Conservation (phyloP, 1,284 basidiomycete genomes). For the Cutaneotrichosporon spelunceum region DNA sequence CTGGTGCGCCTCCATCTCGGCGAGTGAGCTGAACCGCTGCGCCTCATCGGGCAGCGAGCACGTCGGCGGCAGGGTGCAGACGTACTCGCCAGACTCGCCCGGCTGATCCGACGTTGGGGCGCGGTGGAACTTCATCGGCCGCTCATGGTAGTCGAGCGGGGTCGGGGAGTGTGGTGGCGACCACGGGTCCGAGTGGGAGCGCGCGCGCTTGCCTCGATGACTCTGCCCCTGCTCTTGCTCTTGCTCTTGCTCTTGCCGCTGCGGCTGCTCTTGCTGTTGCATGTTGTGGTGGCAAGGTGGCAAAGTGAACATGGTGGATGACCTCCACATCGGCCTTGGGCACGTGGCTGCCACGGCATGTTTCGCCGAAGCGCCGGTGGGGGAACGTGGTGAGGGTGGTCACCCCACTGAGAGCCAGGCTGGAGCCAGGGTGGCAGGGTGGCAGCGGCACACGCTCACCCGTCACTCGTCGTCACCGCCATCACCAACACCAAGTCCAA, state of each 20-base stretch:
- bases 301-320: neutral
- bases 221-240: too few relatives aligned
- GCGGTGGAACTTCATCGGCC: constrained; percentile 29
- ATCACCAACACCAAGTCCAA: constrained; percentile 1
- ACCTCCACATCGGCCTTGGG: constrained; percentile 13
- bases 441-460: neutral
- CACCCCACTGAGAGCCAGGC: constrained; percentile 1
- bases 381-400: neutral
- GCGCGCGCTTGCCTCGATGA: constrained; percentile 7
- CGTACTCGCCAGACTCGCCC: constrained; percentile 43
- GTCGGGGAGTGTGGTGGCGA: neutral
- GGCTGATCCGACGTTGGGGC: constrained; percentile 16
- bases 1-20: constrained; percentile 75
- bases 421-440: too few relatives aligned
- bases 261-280: too few relatives aligned
- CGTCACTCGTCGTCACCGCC: constrained; percentile 8
- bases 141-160: neutral
- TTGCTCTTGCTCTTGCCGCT: too few relatives aligned
- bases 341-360: neutral
- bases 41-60: constrained; percentile 64
- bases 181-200: neutral
- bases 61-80: constrained; percentile 76
- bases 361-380: constrained; percentile 11
- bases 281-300: neutral
- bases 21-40: constrained; percentile 60